Base-by-base conservation (phyloP, 2,329 filamentous ascomycete genomes). In the Lomentospora prolificans region DNA sequence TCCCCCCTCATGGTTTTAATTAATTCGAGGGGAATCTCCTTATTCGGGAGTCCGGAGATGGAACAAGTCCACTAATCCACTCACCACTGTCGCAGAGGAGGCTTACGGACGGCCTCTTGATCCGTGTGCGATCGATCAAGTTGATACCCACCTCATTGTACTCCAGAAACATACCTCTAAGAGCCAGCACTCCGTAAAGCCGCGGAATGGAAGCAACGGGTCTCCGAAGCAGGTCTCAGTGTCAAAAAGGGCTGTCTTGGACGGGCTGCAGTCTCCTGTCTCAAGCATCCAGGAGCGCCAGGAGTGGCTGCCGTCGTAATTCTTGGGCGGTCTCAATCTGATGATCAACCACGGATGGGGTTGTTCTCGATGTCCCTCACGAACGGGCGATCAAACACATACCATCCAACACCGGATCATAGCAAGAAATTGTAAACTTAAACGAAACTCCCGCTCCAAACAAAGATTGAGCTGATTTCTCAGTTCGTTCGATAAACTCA, bases 271-370 rank as follows among this genome's bases (percentile, higher is more conserved):
- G 30, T n/a, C n/a, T n/a, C n/a, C n/a, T n/a, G n/a, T n/a, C n/a
- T n/a, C n/a, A n/a, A n/a, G n/a, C n/a, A n/a, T n/a, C n/a, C n/a
- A n/a, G n/a, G n/a, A n/a, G n/a, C n/a, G n/a, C n/a, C n/a, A n/a
- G n/a, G n/a, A 33, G 12, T 12, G 14, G 36, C 9, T 8, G 14
- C 19, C 36, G n/a, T 19, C n/a, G n/a, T 19, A 41, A 41, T 17
- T 17, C 44, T 12, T 9, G 22, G 44, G 5, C 2, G 7, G 44
- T 27, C 22, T n/a, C 44, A 25, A 48, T 48, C 44, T 48, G 44
- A 48, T 48, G 44, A 48, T 48, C 44, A 48, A 48, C 44, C 44
- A 48, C n/a, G 24, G 7, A 48, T 48, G 44, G 44, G 10, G 22
- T 6, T 22, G 44, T 48, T 25, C 44, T 48, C 22, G 22, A 48